Base-by-base conservation (phyloP, 2,329 filamentous ascomycete species). In the Aureobasidium uvarum region DNA sequence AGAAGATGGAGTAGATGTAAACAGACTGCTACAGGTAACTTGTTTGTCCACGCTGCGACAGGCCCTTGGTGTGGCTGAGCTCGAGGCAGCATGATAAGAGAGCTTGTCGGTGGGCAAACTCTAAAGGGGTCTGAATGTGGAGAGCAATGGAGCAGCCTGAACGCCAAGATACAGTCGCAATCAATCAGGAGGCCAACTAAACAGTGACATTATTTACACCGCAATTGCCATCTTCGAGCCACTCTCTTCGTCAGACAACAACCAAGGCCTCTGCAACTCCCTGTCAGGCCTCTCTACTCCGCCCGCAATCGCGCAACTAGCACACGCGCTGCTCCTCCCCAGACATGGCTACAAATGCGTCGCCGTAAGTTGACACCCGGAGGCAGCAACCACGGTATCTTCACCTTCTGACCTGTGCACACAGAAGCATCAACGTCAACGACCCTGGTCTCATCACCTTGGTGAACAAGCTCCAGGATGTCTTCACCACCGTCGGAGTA, bases 381-480 rank as follows among this genome's bases (percentile, higher is more conserved):
- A 64, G 48, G 50, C 52, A 50, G 23, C 51, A 46, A 50, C 50
- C 18, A 66, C 31, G 6, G 33, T n/a, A n/a, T 50, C 33, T 51
- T 31, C 51, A 16, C 38, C 11, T 48, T 31, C 48, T 64, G 50
- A 43, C 60, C n/a, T n/a, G 25, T 13, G 7, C n/a, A 13, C 20
- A 48, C 20, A 69, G 71, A 75, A 89, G 86, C 72, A 88, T 89
- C 77, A 89, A 89, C 76, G 87, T 89, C 68, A 89, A 89, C 75
- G 87, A 89, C 73, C 87, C 87, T 31, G 82, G 82, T 70, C 81
- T 89, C 72, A 89, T 89, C 73, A 88, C 87, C 38, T 89, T 98
- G 72, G 95, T 99, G 77, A 99, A 99, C 84, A 98, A 96, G 84
- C 88, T 99, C 55, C 95, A 99, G 78, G 95, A 99, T 91, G 95